Evolutionary conservation across 2,329 filamentous ascomycete species (phyloP), one percentile per base, ranked within the genome.

Genomic region (Teratosphaeria gauchensis): DNA sequence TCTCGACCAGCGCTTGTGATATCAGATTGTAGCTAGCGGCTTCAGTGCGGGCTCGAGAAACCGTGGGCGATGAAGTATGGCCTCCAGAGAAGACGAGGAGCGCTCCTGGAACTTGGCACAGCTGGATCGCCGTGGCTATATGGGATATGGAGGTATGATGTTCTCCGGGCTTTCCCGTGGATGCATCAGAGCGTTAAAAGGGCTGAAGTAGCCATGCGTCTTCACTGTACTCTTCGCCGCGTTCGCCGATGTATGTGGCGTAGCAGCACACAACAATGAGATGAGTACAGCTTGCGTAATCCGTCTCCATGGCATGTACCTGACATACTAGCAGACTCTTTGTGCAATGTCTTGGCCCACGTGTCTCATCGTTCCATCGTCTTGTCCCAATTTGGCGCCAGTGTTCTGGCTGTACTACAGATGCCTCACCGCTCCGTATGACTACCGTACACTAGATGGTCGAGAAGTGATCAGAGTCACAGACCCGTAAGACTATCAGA

Each of bases 241-340:
- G 35, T 42, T 58, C 56, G 35, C 85, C 85, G 14, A 78, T 74
- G 79, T 88, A 95, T 59, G 92, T 89, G 31, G 84, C 88, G 74
- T 95, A 90, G 71, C 90, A 92, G 76, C 90, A 94, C 55, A 95
- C 87, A 54, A 95, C 76, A 56, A 95, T 83, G 11, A 95, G 80
- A 63, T 89, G 68, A 14, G 63, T 65, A 42, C 60, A 64, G 51
- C 62, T 16, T 42, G 12, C 11, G 35, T 42, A 42, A 42, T n/a
- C 35, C 35, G 35, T 42, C 4, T 42, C 35, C 35, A 42, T 42
- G 35, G 35, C 12, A 42, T 12, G 35, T 42, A 42, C 35, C 11
- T 42, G 35, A 42, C 4, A 14, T 42, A 16, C 12, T 16, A 42
- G 11, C 35, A 42, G 9, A 14, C 12, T 14, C 7, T 42, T 42